Evolutionary conservation across 2,329 filamentous ascomycete genomes (phyloP).

Genomic region (Emergomyces orientalis): DNA sequence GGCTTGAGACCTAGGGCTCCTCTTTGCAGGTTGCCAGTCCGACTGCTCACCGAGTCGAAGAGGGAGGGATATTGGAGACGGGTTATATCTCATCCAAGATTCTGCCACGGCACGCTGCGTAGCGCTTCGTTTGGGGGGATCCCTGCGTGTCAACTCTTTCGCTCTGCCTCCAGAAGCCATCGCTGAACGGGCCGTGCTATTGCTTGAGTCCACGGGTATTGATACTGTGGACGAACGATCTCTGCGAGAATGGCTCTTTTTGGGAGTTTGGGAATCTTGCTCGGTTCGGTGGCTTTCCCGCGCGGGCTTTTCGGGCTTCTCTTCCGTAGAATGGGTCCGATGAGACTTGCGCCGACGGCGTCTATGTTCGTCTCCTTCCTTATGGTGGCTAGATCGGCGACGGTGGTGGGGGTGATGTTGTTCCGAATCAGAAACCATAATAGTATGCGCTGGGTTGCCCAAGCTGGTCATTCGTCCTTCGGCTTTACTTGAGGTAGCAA

Average conservation of each 20-base stretch:
- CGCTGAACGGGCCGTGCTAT: not conserved
- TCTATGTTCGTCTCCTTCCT: constrained; percentile 6
- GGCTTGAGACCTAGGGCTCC: not conserved
- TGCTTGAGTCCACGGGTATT: not conserved
- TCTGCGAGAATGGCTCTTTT: not conserved
- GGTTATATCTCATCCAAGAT: not conserved
- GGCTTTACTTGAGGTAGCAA: not conserved
- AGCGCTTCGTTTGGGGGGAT: not conserved
- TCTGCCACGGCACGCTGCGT: not conserved
- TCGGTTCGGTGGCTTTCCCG: not conserved
- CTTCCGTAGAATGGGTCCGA: not conserved
- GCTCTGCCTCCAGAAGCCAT: not conserved
- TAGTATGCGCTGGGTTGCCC: not conserved
- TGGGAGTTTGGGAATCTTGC: not conserved
- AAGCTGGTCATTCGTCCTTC: not conserved
- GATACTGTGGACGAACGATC: not conserved
- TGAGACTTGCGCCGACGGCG: constrained; percentile 5
- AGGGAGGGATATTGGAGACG: not conserved
- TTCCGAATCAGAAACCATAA: not conserved
- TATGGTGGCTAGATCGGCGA: not conserved
- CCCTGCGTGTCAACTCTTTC: not conserved
- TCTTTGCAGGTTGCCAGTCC: not conserved
- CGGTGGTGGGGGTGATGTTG: constrained; percentile 1
- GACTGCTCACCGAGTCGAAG: not conserved
- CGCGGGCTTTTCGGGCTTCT: not conserved